Evolutionary conservation across 176 grass and related monocot species (phyloP).

Genomic region (Echinochloa phyllopogon): DNA sequence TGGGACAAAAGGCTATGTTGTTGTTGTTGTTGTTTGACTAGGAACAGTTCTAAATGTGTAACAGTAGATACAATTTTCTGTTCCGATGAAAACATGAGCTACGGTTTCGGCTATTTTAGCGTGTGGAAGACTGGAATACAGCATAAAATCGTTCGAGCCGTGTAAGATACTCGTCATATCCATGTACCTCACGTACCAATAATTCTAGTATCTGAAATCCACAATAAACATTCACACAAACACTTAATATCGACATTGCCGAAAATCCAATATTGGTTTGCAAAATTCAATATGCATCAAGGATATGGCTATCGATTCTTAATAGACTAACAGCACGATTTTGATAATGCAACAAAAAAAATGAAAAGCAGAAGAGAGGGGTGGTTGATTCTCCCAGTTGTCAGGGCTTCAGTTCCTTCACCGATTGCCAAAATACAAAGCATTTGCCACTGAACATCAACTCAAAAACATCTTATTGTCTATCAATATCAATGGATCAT

Average conservation of each 20-base stretch:
- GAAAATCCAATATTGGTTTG: background rate
- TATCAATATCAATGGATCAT: conserved; percentile 42
- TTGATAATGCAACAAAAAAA: conserved; percentile 1
- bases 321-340: background rate
- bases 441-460: conserved; percentile 18
- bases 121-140: too few species aligned
- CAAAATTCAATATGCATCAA: background rate
- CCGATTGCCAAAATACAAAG: conserved; percentile 9
- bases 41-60: too few species aligned
- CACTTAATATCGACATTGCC: background rate
- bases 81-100: too few species aligned
- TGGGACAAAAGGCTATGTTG: too few species aligned
- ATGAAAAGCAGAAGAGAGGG: background rate
- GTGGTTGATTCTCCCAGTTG: background rate
- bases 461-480: conserved; percentile 21
- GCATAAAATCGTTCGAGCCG: background rate
- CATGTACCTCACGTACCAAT: too few species aligned
- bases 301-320: background rate
- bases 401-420: conserved; percentile 11
- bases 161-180: too few species aligned
- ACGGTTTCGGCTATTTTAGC: too few species aligned
- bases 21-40: too few species aligned
- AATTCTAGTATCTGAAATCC: too few species aligned
- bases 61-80: too few species aligned
- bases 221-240: too few species aligned